These are phyloP conservation scores for Lentinus polychrous DNA, from an alignment of 1,284 basidiomycete genomes.

Conservation along the genomic window DNA sequence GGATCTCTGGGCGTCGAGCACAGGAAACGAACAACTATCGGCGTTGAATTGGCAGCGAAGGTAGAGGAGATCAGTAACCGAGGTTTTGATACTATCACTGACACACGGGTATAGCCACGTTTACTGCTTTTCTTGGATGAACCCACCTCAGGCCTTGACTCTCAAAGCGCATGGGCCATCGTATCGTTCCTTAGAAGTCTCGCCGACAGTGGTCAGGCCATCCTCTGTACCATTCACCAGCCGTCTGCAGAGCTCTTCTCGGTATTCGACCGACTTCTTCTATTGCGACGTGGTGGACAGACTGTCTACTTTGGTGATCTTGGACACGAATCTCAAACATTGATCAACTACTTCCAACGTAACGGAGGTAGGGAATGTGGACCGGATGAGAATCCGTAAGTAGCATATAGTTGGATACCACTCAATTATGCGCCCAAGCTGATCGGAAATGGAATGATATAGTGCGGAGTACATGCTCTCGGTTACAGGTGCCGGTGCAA, in stretches of 20 bases:
- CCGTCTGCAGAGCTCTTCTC: conserved; percentile 72
- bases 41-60: conserved; percentile 76
- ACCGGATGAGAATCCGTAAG: conserved; percentile 36
- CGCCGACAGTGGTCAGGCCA: conserved; percentile 77
- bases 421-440: background rate
- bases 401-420: conserved; percentile 6
- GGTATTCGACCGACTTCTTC: conserved; percentile 57
- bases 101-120: conserved; percentile 38
- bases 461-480: conserved; percentile 59
- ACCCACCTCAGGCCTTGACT: conserved; percentile 81
- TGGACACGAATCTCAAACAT: conserved; percentile 45
- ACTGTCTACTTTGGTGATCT: conserved; percentile 77
- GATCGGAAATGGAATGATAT: background rate
- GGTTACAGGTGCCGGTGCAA: conserved; percentile 57
- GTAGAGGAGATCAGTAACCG: conserved; percentile 21
- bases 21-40: conserved; percentile 77
- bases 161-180: conserved; percentile 86
- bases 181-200: conserved; percentile 72
- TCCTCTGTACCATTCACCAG: conserved; percentile 66
- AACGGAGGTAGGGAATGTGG: conserved; percentile 42
- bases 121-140: conserved; percentile 81
- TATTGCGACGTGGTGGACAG: conserved; percentile 65
- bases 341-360: conserved; percentile 66
- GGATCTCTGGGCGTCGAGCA: conserved; percentile 73
- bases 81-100: background rate